Percentiles rank a stretch among this genome's conserved stretches.
Conservation (phyloP, 2,329 filamentous ascomycete species). For the Zelopaecilomyces penicillatus region DNA sequence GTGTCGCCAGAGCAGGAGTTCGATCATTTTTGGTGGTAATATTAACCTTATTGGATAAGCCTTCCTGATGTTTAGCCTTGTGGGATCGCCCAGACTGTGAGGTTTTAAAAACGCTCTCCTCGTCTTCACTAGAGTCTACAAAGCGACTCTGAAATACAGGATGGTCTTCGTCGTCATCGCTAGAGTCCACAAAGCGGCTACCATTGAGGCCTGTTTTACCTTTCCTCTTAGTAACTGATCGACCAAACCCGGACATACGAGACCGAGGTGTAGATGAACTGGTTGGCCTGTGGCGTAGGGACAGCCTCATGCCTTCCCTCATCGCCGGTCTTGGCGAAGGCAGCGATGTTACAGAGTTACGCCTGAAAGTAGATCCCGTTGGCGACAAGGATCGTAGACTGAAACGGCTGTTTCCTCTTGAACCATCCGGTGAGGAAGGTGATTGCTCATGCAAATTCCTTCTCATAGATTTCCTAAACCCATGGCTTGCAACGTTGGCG, state of each 20-base stretch:
- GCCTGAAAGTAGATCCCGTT: constrained; percentile 44
- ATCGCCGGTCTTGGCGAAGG: constrained; percentile 17
- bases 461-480: constrained; percentile 70
- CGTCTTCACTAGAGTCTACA: constrained; percentile 14
- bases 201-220: constrained; percentile 52
- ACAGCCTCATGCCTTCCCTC: constrained; percentile 33
- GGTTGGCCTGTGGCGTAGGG: constrained; percentile 34
- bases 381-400: constrained; percentile 66
- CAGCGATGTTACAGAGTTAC: constrained; percentile 30
- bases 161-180: constrained; percentile 42
- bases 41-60: neutral
- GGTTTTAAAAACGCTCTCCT: constrained; percentile 13
- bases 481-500: constrained; percentile 38
- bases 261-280: constrained; percentile 28
- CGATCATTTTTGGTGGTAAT: too few relatives aligned
- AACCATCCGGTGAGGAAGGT: constrained; percentile 19
- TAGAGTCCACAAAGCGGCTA: constrained; percentile 57
- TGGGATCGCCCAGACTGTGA: constrained; percentile 20
- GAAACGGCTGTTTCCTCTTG: constrained; percentile 46
- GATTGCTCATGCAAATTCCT: constrained; percentile 16
- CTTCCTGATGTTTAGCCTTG: neutral
- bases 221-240: constrained; percentile 28
- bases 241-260: constrained; percentile 36
- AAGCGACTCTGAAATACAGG: constrained; percentile 9
- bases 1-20: too few relatives aligned